These are phyloP conservation scores for Fusarium sp. DNA, from an alignment of 2,329 filamentous ascomycete species.

Conservation along the genomic window DNA sequence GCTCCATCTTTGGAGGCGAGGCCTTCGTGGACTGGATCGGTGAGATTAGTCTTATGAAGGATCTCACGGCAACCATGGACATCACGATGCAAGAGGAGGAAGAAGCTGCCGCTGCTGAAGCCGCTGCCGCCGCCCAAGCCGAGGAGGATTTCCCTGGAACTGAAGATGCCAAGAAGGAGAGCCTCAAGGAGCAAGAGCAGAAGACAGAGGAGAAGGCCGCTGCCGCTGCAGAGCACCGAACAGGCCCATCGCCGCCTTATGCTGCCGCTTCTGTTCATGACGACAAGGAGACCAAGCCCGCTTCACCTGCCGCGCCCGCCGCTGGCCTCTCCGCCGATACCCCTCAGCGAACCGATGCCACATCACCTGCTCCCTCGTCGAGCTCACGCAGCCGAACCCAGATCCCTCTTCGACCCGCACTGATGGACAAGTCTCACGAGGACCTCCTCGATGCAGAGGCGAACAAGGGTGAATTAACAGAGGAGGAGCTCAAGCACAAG, in stretches of 20 bases:
- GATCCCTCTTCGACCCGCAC: constrained; percentile 81
- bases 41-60: constrained; percentile 98
- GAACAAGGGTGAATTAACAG: constrained; percentile 75
- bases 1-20: constrained; percentile 96
- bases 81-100: constrained; percentile 88
- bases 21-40: constrained; percentile 97
- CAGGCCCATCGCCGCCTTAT: constrained; percentile 46
- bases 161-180: constrained; percentile 64
- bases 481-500: constrained; percentile 51
- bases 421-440: constrained; percentile 84
- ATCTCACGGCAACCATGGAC: constrained; percentile 97
- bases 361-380: constrained; percentile 54
- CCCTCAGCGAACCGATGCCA: constrained; percentile 44
- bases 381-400: constrained; percentile 55
- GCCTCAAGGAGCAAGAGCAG: constrained; percentile 54
- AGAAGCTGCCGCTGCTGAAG: constrained; percentile 62
- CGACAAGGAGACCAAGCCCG: constrained; percentile 46
- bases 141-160: constrained; percentile 65
- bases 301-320: constrained; percentile 24
- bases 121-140: constrained; percentile 59
- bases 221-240: constrained; percentile 41
- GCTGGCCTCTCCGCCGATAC: constrained; percentile 28
- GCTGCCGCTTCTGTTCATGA: constrained; percentile 51
- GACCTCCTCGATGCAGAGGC: constrained; percentile 61
- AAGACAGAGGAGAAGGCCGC: constrained; percentile 24